Conservation (phyloP, 306 rosid genomes). For the Sophora flavescens region DNA sequence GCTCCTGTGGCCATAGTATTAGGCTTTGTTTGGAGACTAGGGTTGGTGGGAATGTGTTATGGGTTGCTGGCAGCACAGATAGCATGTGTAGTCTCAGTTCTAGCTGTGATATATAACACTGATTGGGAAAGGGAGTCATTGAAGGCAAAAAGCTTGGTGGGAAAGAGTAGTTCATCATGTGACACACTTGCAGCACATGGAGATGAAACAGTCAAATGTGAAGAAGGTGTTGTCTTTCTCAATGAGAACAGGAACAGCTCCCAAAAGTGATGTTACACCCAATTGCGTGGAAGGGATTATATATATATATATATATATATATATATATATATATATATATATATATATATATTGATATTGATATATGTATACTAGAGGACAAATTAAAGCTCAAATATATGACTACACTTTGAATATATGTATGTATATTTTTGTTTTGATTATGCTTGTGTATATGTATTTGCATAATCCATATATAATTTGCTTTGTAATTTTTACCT, state of each 20-base stretch:
- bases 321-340: no score
- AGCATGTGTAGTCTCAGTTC: conserved; percentile 63
- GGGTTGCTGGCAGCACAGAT: conserved; percentile 73
- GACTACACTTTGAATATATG: conserved; percentile 27
- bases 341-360: no score
- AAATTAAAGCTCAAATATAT: not conserved
- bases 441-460: conserved; percentile 40
- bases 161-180: conserved; percentile 37
- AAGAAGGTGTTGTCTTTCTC: conserved; percentile 55
- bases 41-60: conserved; percentile 75
- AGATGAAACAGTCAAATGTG: conserved; percentile 49
- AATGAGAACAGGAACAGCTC: conserved; percentile 17
- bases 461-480: conserved; percentile 24
- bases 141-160: conserved; percentile 69
- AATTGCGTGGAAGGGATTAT: not conserved
- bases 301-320: no score
- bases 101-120: conserved; percentile 60
- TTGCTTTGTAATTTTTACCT: conserved; percentile 9
- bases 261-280: conserved; percentile 26
- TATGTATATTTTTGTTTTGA: conserved; percentile 10
- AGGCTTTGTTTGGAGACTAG: conserved; percentile 61
- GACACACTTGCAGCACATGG: conserved; percentile 7
- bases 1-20: conserved; percentile 66
- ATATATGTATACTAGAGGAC: not conserved
- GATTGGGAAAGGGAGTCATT: conserved; percentile 74